Conservation (phyloP, 2,329 filamentous ascomycete species). For the Hymenoscyphus occultus region DNA sequence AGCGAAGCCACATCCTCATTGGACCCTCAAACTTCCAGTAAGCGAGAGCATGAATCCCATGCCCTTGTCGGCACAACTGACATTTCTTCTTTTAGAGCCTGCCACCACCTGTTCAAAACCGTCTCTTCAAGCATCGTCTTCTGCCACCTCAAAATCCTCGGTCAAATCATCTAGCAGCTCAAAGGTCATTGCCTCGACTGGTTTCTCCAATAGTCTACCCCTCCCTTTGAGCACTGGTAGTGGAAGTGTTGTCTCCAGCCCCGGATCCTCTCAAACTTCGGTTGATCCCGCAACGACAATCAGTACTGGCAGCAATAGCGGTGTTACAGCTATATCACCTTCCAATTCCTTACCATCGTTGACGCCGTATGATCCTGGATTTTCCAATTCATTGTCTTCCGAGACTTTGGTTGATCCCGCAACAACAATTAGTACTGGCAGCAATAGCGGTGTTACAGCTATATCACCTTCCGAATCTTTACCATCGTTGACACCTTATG, state of each 20-base stretch:
- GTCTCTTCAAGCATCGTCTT: neutral
- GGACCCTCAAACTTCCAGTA: slow-evolving; percentile 1
- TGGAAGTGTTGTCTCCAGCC: neutral
- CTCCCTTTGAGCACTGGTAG: neutral
- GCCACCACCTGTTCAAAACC: neutral
- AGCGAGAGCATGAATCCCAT: neutral
- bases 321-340: slow-evolving; percentile 3
- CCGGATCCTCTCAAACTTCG: neutral
- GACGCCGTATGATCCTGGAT: neutral
- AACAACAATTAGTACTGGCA: neutral
- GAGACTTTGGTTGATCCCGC: slow-evolving; percentile 7
- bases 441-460: slow-evolving; percentile 4
- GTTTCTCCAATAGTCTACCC: neutral
- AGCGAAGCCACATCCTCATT: slow-evolving; percentile 9
- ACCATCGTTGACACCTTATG: slow-evolving; percentile 1
- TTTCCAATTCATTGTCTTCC: neutral
- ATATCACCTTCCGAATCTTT: neutral
- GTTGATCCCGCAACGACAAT: slow-evolving; percentile 7
- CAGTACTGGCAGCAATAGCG: neutral
- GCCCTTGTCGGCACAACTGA: neutral
- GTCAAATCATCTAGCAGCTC: neutral
- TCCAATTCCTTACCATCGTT: neutral
- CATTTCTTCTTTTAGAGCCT: neutral
- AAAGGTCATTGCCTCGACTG: neutral
- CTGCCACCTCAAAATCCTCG: neutral